Evolutionary conservation across 2,329 filamentous ascomycete species (phyloP), one percentile per base, ranked within the genome.

Genomic region (Aotearoamyces nothofagi): DNA sequence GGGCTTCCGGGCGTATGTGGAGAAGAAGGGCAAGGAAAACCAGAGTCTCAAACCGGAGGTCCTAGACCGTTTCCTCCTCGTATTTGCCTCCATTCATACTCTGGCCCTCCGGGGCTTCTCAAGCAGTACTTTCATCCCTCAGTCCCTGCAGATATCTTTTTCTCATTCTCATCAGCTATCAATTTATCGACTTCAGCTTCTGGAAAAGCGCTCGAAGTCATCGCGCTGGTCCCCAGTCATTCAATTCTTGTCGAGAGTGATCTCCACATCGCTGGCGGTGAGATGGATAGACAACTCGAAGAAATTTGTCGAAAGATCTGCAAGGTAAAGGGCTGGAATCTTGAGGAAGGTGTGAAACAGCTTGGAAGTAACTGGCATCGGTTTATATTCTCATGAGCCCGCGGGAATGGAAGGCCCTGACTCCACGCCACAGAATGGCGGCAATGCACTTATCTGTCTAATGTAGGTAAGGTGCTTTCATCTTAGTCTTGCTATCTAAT

Each of bases 81-180:
- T 6, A 77, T 96, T 47, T 98, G 90, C 47, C 69, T 98, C 34
- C 90, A 98, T 53, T 94, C 86, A 0, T 98, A 84, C 53, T 92
- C 80, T 26, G 87, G 83, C 0, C 67, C 77, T 5, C 61, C 70
- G 8, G 75, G 90, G 32, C 66, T 76, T 17, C 56, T 94, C 20
- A 75, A 68, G 39, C 83, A 84, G 50, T 96, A 93, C 45, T 56
- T 83, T 26, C 65, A 78, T 38, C 68, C 70, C 1, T 60, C 66
- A 1, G 70, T 90, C 6, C 87, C 87, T 0, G 71, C 74, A 1
- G 62, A 71, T 10, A 64, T 96, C 12, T 98, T 75, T 53, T 86
- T 92, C 43, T 93, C 84, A 1, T 92, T 96, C 47, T 94, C 84
- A 2, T 64, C 65, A 0, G 74, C 72, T 5, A 78, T 98, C 43